Evolutionary conservation across 768 basidiomycete species (phyloP), one percentile per base, ranked within the genome.

Genomic region (Clavaria fumosa): DNA sequence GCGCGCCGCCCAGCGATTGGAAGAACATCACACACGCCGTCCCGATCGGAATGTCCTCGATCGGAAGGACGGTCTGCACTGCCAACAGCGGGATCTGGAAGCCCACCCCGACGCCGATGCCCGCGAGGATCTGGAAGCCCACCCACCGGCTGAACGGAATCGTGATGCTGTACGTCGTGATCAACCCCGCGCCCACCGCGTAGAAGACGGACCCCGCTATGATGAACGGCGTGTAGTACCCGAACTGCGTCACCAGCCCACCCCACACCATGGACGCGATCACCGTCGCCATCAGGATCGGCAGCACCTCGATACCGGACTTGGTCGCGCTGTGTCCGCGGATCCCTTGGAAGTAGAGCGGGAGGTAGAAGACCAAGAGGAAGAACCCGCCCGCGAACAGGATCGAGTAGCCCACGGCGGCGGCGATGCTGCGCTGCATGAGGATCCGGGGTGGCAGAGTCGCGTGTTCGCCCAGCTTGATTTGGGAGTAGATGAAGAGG

Each of bases 241-340:
- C 52, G 1, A 56, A 49, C n/a, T 44, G 32, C 9, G 52, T 54
- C 24, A 68, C 57, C 0, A 51, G 45, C 14, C 58, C 19, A 69
- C 67, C 0, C 12, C 48, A 47, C 9, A 66, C 9, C 21, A 70
- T 50, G 1, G 63, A 55, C 10, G 53, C 33, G 1, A 63, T 58
- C 0, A 64, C 62, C 21, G 62, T 50, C n/a, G 59, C 45, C 38
- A 62, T 47, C 3, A 59, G 51, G 30, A 61, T 31, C 2, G 58
- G 45, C 31, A 71, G 55, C 11, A 53, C 42, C 23, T 58, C 37
- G 30, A 50, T 41, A 14, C 49, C 62, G 1, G 62, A 59, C 7
- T 61, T 44, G 0, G 69, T 19, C 3, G 33, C 57, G 4, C 54
- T 51, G 11, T 47, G 49, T 10, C 53, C 58, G 23, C 56, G 57